A percentile compares a stretch with the other conserved stretches of the same genome.
Conservation (phyloP, 306 rosid species). For the Dalbergia oliveri region DNA sequence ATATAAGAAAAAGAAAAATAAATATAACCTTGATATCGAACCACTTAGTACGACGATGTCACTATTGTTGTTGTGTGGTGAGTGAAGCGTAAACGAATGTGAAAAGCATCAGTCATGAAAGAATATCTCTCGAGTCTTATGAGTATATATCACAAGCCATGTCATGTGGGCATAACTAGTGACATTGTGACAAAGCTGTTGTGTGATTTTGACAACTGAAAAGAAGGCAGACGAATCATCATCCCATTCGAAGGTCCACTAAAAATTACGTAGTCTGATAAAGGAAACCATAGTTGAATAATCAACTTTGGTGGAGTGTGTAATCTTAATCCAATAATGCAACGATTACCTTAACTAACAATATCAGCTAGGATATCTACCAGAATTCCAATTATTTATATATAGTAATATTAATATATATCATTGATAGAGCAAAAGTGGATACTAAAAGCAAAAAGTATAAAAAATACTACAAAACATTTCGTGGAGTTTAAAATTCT, state of each 20-base stretch:
- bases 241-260: conserved; percentile 52
- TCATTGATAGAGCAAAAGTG: too few relatives aligned
- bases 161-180: conserved; percentile 53
- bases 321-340: conserved; percentile 26
- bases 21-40: too few relatives aligned
- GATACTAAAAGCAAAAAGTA: too few relatives aligned
- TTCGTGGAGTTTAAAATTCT: too few relatives aligned
- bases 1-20: too few relatives aligned
- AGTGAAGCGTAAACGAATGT: not conserved
- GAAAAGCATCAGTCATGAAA: not conserved
- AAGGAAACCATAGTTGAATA: conserved; percentile 22
- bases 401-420: too few relatives aligned
- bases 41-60: too few relatives aligned
- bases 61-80: not conserved
- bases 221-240: conserved; percentile 43
- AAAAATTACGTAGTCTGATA: conserved; percentile 17
- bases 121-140: conserved; percentile 2
- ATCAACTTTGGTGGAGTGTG: conserved; percentile 37
- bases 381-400: too few relatives aligned
- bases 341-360: not conserved
- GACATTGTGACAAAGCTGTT: conserved; percentile 48
- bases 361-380: not conserved
- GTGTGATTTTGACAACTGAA: conserved; percentile 52
- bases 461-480: too few relatives aligned
- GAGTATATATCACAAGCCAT: conserved; percentile 50